A percentile compares a stretch with the other conserved stretches of the same genome.
Evolutionary conservation across 1,284 basidiomycete genomes (phyloP).

Genomic region (Cryptococcus maquisensis): DNA sequence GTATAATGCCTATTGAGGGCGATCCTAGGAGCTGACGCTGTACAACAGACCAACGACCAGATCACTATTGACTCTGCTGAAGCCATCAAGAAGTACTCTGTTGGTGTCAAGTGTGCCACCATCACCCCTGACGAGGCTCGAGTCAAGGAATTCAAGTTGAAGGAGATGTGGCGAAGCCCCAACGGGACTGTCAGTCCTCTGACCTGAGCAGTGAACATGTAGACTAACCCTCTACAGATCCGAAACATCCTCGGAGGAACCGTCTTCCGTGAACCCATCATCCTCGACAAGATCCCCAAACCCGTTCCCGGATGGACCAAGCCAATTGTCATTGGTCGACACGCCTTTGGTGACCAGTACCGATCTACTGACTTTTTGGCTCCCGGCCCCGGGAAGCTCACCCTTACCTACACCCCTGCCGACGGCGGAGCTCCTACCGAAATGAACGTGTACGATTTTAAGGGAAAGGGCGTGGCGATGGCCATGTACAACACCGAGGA

Average conservation of each 20-base stretch:
- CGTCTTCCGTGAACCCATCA: slow-evolving; percentile 97
- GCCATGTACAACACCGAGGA: slow-evolving; percentile 96
- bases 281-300: slow-evolving; percentile 83
- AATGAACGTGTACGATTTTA: slow-evolving; percentile 85
- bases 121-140: slow-evolving; percentile 89
- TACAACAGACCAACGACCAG: slow-evolving; percentile 76
- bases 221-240: slow-evolving; percentile 57
- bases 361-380: slow-evolving; percentile 84
- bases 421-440: slow-evolving; percentile 62
- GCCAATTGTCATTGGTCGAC: slow-evolving; percentile 93
- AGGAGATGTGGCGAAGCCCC: slow-evolving; percentile 96
- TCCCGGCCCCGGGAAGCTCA: slow-evolving; percentile 82
- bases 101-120: slow-evolving; percentile 83
- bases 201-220: neutral
- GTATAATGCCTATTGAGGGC: slow-evolving; percentile 19
- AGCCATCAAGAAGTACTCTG: slow-evolving; percentile 79
- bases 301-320: slow-evolving; percentile 95
- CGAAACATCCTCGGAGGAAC: slow-evolving; percentile 96
- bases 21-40: too few species aligned
- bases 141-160: slow-evolving; percentile 79
- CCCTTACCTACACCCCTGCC: slow-evolving; percentile 76
- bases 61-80: slow-evolving; percentile 91
- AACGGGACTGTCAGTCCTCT: slow-evolving; percentile 73
- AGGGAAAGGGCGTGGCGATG: slow-evolving; percentile 81
- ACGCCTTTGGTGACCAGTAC: slow-evolving; percentile 97